A percentile compares a stretch with the other conserved stretches of the same genome.
phyloP scores from a whole-genome alignment of 257 asterid genomes.

The Nicotiana obtusifolia region DNA sequence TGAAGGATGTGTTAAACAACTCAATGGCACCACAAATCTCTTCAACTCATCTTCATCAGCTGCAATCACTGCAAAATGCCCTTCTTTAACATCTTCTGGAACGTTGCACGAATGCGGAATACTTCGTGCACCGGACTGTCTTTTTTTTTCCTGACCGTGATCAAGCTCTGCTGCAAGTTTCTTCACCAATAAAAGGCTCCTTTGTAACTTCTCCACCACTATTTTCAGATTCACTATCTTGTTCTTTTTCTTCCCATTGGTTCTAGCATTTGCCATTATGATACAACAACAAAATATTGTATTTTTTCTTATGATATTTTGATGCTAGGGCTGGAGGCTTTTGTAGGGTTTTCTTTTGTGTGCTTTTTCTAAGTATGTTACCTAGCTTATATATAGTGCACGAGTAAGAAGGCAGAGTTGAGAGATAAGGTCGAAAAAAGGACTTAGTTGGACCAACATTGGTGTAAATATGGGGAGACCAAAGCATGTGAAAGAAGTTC shows the following conservation, averaged over 20 bases:
- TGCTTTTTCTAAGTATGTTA: slow-evolving; percentile 1
- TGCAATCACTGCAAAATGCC: slow-evolving; percentile 38
- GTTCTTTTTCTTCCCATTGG: slow-evolving; percentile 28
- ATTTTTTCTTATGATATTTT: background rate
- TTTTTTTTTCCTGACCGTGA: no score
- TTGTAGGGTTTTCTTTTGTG: background rate
- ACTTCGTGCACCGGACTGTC: no score
- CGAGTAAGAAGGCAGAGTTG: background rate
- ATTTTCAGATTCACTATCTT: slow-evolving; percentile 41
- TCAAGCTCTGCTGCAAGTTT: background rate
- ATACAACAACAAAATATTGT: background rate
- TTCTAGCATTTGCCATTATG: slow-evolving; percentile 19
- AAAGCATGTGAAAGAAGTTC: slow-evolving; percentile 43
- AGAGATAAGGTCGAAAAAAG: slow-evolving; percentile 9
- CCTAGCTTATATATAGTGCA: slow-evolving; percentile 12
- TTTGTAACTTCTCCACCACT: slow-evolving; percentile 50
- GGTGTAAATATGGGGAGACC: slow-evolving; percentile 34
- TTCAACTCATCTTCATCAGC: slow-evolving; percentile 19
- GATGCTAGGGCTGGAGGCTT: background rate
- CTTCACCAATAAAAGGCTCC: slow-evolving; percentile 33
- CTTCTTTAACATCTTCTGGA: slow-evolving; percentile 47
- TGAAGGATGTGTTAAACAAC: slow-evolving; percentile 31
- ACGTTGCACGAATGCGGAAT: slow-evolving; percentile 1
- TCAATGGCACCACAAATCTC: slow-evolving; percentile 32
- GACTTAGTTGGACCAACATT: background rate